Conservation (phyloP, 2,329 filamentous ascomycete genomes). For the Claviceps sp. region DNA sequence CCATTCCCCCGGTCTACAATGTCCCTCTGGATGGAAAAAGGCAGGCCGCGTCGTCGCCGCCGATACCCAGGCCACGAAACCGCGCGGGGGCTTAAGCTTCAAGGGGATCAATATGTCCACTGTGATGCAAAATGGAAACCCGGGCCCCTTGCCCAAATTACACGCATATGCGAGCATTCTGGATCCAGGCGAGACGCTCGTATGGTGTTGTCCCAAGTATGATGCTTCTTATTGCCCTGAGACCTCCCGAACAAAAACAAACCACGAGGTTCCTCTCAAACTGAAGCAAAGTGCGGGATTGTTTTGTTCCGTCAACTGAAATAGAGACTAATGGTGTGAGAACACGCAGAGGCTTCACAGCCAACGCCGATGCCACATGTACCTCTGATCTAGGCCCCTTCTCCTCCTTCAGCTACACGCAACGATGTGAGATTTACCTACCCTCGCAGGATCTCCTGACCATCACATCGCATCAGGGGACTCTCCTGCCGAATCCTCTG, state of each 20-base stretch:
- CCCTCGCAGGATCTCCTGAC: not conserved
- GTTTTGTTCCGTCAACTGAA: not conserved
- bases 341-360: constrained; percentile 8
- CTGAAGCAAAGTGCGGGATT: not conserved
- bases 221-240: not conserved
- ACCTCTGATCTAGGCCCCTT: constrained; percentile 3
- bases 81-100: constrained; percentile 9
- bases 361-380: constrained; percentile 4
- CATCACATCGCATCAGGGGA: not conserved
- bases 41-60: constrained; percentile 8
- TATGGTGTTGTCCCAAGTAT: constrained; percentile 13
- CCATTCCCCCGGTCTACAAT: constrained; percentile 13
- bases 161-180: constrained; percentile 3
- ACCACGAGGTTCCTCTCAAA: not conserved
- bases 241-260: not conserved
- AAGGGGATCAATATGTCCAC: constrained; percentile 2
- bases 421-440: not conserved
- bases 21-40: constrained; percentile 14
- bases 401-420: not conserved
- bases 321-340: not conserved
- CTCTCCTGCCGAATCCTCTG: not conserved
- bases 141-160: not conserved
- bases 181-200: constrained; percentile 10
- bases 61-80: not conserved
- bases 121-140: not conserved